phyloP scores from a whole-genome alignment of 805 yeast species.

The Debaryomyces prosopidis region DNA sequence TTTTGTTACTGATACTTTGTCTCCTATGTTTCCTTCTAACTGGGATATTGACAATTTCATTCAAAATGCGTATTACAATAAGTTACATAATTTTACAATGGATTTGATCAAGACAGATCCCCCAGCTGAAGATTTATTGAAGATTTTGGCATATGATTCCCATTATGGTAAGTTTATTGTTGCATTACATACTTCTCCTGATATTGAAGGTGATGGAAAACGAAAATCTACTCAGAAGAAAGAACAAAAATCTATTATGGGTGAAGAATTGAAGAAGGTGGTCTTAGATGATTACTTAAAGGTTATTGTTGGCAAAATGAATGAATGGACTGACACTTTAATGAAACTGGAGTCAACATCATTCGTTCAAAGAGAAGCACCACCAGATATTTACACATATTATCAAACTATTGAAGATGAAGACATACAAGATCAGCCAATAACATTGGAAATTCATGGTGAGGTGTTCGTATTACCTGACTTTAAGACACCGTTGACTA shows the following conservation, averaged over 20 bases:
- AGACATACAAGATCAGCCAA: slow-evolving; percentile 33
- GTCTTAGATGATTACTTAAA: slow-evolving; percentile 77
- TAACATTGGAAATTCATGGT: slow-evolving; percentile 38
- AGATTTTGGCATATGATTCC: slow-evolving; percentile 75
- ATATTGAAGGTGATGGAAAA: slow-evolving; percentile 12
- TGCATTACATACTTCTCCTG: slow-evolving; percentile 21
- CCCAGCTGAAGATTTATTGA: slow-evolving; percentile 71
- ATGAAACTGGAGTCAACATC: slow-evolving; percentile 63
- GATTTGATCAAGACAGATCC: slow-evolving; percentile 70
- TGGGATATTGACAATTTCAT: slow-evolving; percentile 74
- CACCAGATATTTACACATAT: slow-evolving; percentile 75
- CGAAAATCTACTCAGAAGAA: slow-evolving; percentile 28
- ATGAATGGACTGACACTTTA: slow-evolving; percentile 80
- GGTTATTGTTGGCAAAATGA: slow-evolving; percentile 70
- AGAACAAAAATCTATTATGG: slow-evolving; percentile 55
- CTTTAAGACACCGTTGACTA: slow-evolving; percentile 73
- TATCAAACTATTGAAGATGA: slow-evolving; percentile 40
- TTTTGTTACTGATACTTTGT: slow-evolving; percentile 60
- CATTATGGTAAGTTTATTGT: slow-evolving; percentile 48
- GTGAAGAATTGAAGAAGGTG: slow-evolving; percentile 70
- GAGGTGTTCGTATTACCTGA: slow-evolving; percentile 67
- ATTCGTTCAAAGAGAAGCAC: slow-evolving; percentile 62
- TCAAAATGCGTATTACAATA: slow-evolving; percentile 65
- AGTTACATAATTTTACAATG: slow-evolving; percentile 63
- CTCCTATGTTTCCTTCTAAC: slow-evolving; percentile 60